Percentiles rank a stretch among this genome's conserved stretches.
Conservation (phyloP, 495 filamentous ascomycete species). For the Apiosordaria backusii region DNA sequence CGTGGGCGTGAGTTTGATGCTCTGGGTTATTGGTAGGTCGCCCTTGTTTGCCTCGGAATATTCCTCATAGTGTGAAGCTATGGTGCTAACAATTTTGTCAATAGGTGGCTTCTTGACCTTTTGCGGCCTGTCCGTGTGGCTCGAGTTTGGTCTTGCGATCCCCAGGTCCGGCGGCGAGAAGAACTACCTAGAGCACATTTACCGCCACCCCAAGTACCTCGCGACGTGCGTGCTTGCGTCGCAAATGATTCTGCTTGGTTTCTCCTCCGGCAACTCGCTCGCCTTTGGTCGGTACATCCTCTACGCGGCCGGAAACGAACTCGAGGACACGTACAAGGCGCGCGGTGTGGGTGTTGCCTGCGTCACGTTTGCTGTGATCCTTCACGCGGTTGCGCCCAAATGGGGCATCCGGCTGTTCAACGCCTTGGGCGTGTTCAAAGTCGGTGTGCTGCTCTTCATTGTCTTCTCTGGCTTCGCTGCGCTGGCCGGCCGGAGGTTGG, state of each 20-base stretch:
- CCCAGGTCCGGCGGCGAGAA: constrained; percentile 53
- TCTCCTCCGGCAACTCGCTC: constrained; percentile 59
- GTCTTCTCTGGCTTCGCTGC: constrained; percentile 56
- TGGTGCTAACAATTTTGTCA: neutral
- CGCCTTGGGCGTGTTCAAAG: constrained; percentile 61
- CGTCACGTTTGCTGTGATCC: constrained; percentile 51
- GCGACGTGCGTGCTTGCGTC: constrained; percentile 57
- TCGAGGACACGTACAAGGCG: constrained; percentile 55
- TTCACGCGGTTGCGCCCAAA: constrained; percentile 56
- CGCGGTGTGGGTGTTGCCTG: constrained; percentile 56
- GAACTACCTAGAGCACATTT: constrained; percentile 63
- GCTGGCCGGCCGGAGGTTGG: constrained; percentile 31
- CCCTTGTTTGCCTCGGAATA: neutral
- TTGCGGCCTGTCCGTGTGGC: constrained; percentile 25
- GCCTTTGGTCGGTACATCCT: constrained; percentile 67
- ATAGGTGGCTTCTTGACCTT: constrained; percentile 36
- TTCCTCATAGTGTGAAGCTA: neutral
- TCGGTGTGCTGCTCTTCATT: constrained; percentile 59
- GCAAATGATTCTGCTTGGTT: constrained; percentile 53
- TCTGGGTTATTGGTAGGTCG: constrained; percentile 35
- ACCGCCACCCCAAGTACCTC: constrained; percentile 57
- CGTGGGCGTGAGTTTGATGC: constrained; percentile 36
- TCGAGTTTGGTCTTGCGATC: constrained; percentile 51
- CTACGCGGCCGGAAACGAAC: constrained; percentile 52
- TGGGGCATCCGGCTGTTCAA: constrained; percentile 63